Base-by-base conservation (phyloP, 1,139 yeast genomes). In the Scheffersomyces cryptocercus region DNA sequence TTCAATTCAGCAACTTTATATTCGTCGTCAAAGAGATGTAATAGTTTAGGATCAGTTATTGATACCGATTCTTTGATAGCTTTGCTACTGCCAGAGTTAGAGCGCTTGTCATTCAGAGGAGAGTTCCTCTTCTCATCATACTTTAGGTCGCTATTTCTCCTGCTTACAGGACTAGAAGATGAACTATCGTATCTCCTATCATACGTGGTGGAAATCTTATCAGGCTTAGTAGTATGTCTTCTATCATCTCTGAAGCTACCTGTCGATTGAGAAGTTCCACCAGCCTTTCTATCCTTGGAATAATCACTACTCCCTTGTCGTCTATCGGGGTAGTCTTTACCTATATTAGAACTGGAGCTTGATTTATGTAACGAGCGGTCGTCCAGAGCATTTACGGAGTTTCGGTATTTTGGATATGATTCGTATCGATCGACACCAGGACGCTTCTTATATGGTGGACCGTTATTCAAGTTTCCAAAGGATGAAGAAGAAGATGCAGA, bases 11-110 rank as follows among this genome's bases (percentile, higher is more conserved):
- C 35, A 9, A 14, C 16, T 6, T 44, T 46, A 11, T 46, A 43
- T 13, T 52, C 56, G 30, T 53, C 56, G 34, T 53, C 56, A 43
- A 53, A 53, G 10, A 53, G 42, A 41, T 51, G 52, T 15, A 41
- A 39, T 34, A 52, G 40, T 32, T 52, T 52, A 2, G 47, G 42
- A 30, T 51, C 51, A 5, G 51, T 49, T 29, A 46, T 47, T 9
- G 40, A 32, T 9, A 32, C 13, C 10, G 38, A n/a, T 24, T 16
- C 28, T 35, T 36, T 28, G 11, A 10, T 24, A 26, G 13, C n/a
- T 3, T 20, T 20, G 16, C 26, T 10, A 26, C 24, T 20, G 13
- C 20, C 35, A 14, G 33, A 13, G 8, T n/a, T 14, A 29, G 8
- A 3, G 6, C 13, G 15, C 8, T 31, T 31, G n/a, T 31, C 35